These are phyloP conservation scores for Protomyces inundatus DNA, from an alignment of 1,139 yeast genomes.

Conservation along the genomic window DNA sequence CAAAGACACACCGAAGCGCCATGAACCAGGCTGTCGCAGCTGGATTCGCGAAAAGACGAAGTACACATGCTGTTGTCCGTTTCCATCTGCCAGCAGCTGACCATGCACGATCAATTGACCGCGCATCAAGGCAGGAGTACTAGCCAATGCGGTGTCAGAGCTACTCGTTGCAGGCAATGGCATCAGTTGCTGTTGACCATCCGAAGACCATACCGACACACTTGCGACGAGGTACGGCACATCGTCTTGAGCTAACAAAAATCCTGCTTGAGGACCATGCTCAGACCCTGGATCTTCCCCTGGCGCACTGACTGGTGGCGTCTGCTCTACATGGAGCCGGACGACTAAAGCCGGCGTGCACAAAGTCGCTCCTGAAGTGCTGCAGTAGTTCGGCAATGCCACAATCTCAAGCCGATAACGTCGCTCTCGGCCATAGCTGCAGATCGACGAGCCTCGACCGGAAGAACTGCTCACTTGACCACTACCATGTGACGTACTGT, in stretches of 20 bases:
- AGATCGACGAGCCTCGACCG: neutral
- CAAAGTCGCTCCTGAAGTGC: slow-evolving; percentile 5
- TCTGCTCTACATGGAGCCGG: neutral
- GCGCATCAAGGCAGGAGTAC: neutral
- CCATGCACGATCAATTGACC: slow-evolving; percentile 4
- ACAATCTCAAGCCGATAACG: neutral
- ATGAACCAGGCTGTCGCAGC: slow-evolving; percentile 7
- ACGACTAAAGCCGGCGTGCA: slow-evolving; percentile 13
- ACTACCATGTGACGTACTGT: neutral
- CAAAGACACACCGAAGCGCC: neutral
- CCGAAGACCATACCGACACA: slow-evolving; percentile 9
- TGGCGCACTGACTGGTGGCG: neutral
- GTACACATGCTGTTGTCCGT: slow-evolving; percentile 1
- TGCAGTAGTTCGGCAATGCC: slow-evolving; percentile 5
- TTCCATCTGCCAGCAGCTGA: neutral
- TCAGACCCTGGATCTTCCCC: neutral
- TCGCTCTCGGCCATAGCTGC: neutral
- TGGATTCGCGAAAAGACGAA: slow-evolving; percentile 9
- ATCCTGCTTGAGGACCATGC: neutral
- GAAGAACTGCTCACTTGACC: neutral
- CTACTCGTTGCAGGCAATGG: neutral
- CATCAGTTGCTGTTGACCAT: neutral
- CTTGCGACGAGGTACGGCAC: slow-evolving; percentile 9
- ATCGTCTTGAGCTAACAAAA: neutral
- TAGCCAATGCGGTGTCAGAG: neutral